Evolutionary conservation across 306 rosid species (phyloP), one percentile per base, ranked within the genome.

Genomic region (Vicia sativa): DNA sequence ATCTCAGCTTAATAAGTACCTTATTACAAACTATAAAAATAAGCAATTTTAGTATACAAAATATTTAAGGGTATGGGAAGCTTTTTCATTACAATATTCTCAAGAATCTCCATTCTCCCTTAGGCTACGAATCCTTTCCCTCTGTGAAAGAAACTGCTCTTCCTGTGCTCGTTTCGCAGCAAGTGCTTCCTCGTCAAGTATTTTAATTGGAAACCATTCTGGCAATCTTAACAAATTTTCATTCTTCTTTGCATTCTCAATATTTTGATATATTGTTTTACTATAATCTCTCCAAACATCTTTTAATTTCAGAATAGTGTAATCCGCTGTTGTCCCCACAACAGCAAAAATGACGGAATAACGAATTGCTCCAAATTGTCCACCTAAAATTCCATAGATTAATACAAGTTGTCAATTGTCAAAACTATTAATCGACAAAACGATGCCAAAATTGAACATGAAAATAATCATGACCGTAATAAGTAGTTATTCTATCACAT

Each of bases 161-260:
- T 93, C 90, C 69, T 72, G 87, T 67, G 87, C 96, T 71, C 76
- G 77, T 73, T 90, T 93, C 13, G 79, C 85, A 67, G 97, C 95
- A 23, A 86, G 79, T 52, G 83, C 95, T 78, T 90, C 97, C 63
- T 93, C 99, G 9, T 93, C 92, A 7, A 93, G 92, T 44, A 90
- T 74, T 73, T 34, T 73, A 74, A 93, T 88, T 0, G 97, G 99
- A 18, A 87, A 90, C 99, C 99, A 93, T 57, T 90, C 92, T 0
- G 99, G 99, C 82, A 83, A 70, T 71, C 78, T 87, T 31, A 88
- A 75, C 93, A 85, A 90, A 57, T 55, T 78, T 45, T 68, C 75
- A 43, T 67, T 80, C 78, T 84, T 83, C 64, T 77, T 52, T 23
- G 41, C 39, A 71, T 65, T 72, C 60, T 66, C 74, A 37, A 65